Evolutionary conservation across 2,329 filamentous ascomycete species (phyloP), one percentile per base, ranked within the genome.

Genomic region (Chaetoscypha palmicola): DNA sequence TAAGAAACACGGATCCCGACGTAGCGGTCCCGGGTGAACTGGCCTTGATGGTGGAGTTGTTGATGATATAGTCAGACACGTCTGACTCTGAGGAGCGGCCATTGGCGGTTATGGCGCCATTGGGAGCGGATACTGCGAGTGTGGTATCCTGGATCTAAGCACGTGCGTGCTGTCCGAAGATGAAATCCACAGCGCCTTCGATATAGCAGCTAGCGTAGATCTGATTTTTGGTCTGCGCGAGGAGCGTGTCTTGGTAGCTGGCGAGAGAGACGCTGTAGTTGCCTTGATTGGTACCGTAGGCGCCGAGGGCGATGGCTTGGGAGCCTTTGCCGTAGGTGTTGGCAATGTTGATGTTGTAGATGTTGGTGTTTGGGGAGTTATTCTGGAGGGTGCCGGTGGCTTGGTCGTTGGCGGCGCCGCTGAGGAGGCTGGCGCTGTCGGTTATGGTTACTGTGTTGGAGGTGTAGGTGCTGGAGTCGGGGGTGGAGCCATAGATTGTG

Each of bases 321-420:
- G 65, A 67, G 17, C 72, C 70, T 30, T 64, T 41, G 5, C 72
- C 73, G 41, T 68, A 63, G n/a, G 68, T 63, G 46, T 77, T 77
- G 38, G 66, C 68, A 3, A 77, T 64, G 57, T 79, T 77, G 64
- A 80, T 67, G 57, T 79, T 79, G 66, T 79, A 79, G 37, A 79
- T 67, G 49, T 70, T 72, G 41, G 55, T 72, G 67, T 72, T 75
- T 3, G 63, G 69, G 3, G 71, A 53, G 16, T 45, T 32, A 43
- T 62, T 59, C 24, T 58, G 56, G 42, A 62, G 51, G 4, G 57
- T 62, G 16, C 54, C 56, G 2, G 56, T 58, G 4, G 50, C 71
- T 40, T 59, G 50, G 42, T 76, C 72, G 42, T 73, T 65, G 36
- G 58, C 68, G 20, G 60, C 51, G 12, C 61, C 59, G 34, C 63